Conservation (phyloP, 805 yeast species). For the Priceomyces haplophilus region DNA sequence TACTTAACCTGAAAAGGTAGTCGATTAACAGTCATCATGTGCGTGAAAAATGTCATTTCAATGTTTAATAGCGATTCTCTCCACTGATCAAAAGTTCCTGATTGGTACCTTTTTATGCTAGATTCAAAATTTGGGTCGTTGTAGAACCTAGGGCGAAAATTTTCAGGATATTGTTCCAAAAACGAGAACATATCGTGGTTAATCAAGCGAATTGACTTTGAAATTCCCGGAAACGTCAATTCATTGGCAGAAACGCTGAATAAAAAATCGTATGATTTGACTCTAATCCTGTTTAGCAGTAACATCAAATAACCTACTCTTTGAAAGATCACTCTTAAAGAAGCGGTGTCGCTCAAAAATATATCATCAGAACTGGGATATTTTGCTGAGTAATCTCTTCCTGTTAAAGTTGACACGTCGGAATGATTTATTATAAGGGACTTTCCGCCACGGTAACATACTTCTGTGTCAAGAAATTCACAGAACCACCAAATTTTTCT, state of each 20-base stretch:
- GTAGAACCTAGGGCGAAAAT: conserved; percentile 28
- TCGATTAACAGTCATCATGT: conserved; percentile 36
- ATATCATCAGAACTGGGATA: too few species aligned
- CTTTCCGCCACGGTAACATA: conserved; percentile 37
- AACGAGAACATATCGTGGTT: conserved; percentile 29
- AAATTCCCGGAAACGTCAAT: conserved; percentile 18
- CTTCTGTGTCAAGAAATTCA: conserved; percentile 35
- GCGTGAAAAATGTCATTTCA: conserved; percentile 33
- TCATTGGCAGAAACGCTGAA: conserved; percentile 29
- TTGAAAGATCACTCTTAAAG: neutral
- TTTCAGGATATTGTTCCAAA: conserved; percentile 16
- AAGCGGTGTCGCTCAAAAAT: neutral
- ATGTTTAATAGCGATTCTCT: conserved; percentile 18
- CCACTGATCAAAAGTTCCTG: neutral
- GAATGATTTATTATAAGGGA: conserved; percentile 35
- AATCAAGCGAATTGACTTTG: conserved; percentile 20
- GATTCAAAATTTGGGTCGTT: conserved; percentile 30
- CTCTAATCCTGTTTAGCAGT: conserved; percentile 25
- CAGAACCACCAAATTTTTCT: conserved; percentile 37
- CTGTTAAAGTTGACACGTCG: conserved; percentile 29
- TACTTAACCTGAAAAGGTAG: conserved; percentile 23
- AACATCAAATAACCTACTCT: conserved; percentile 3
- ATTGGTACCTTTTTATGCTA: neutral
- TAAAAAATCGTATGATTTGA: conserved; percentile 26
- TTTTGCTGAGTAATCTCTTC: too few species aligned